phyloP scores from a whole-genome alignment of 805 yeast genomes.

The Nakazawaea molendinolei region DNA sequence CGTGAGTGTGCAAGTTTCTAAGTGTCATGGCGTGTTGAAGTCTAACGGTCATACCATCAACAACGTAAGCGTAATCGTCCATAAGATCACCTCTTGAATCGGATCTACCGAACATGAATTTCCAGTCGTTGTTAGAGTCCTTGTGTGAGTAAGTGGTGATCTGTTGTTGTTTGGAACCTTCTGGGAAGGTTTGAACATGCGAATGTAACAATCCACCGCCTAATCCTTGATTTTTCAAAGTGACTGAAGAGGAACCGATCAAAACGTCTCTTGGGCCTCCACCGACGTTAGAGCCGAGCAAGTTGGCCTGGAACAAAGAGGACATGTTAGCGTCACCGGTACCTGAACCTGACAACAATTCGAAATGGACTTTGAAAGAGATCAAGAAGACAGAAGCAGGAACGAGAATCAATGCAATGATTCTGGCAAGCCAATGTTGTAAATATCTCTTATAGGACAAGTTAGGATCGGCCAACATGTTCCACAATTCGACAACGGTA shows the following conservation, averaged over 20 bases:
- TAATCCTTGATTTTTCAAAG: constrained; percentile 64
- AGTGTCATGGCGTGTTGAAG: constrained; percentile 65
- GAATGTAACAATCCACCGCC: constrained; percentile 84
- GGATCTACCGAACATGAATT: constrained; percentile 53
- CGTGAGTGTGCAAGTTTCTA: constrained; percentile 78
- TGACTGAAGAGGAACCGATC: constrained; percentile 56
- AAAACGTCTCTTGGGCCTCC: constrained; percentile 59
- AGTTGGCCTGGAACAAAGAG: constrained; percentile 82
- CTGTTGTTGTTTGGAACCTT: constrained; percentile 91
- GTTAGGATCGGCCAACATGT: constrained; percentile 62
- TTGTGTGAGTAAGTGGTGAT: constrained; percentile 88
- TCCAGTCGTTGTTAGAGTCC: constrained; percentile 83
- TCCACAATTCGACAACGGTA: constrained; percentile 85
- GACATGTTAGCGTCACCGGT: constrained; percentile 90
- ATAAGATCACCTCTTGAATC: constrained; percentile 25
- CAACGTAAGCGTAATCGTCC: constrained; percentile 31
- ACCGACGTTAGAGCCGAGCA: constrained; percentile 58
- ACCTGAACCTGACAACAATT: constrained; percentile 65
- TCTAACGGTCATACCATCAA: constrained; percentile 64
- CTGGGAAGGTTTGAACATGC: constrained; percentile 83
- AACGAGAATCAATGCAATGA: constrained; percentile 52
- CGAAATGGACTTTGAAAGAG: constrained; percentile 72
- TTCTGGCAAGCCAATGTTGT: constrained; percentile 63
- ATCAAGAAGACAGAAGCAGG: constrained; percentile 59
- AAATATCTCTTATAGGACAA: constrained; percentile 43